Evolutionary conservation across 2,329 filamentous ascomycete species (phyloP).

Genomic region (Clonostachys byssicola): DNA sequence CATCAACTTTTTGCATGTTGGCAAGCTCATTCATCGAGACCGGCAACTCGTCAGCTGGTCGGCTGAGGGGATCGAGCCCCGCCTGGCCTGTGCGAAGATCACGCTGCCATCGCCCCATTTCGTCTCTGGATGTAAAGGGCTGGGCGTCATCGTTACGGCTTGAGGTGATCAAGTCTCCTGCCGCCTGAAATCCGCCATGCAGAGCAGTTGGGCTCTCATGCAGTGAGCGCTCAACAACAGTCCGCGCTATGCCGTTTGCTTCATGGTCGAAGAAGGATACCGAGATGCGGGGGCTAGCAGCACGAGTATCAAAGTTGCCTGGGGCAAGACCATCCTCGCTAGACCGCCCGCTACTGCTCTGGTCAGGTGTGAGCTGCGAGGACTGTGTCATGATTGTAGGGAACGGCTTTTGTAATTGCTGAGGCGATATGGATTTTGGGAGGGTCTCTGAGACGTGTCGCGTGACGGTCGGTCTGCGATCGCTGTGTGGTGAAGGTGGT

Average conservation of each 20-base stretch:
- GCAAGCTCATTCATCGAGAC: constrained; percentile 45
- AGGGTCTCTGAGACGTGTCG: constrained; percentile 13
- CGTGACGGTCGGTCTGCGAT: constrained; percentile 18
- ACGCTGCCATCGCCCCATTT: constrained; percentile 33
- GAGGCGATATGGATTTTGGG: constrained; percentile 32
- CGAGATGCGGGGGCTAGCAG: constrained; percentile 46
- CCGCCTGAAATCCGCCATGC: constrained; percentile 23
- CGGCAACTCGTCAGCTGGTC: constrained; percentile 33
- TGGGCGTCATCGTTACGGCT: constrained; percentile 10
- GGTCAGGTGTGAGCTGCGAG: constrained; percentile 42
- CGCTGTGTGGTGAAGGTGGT: constrained; percentile 33
- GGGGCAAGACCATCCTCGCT: constrained; percentile 43
- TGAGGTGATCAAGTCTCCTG: constrained; percentile 31
- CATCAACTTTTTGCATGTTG: constrained; percentile 30
- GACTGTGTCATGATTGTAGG: constrained; percentile 19
- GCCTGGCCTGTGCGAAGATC: constrained; percentile 30
- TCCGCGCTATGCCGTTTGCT: constrained; percentile 24
- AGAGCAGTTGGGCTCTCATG: constrained; percentile 20
- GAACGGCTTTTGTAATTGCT: constrained; percentile 34
- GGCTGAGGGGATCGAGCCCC: constrained; percentile 42
- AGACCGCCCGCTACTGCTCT: constrained; percentile 42
- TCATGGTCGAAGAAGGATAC: constrained; percentile 52
- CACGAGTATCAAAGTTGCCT: constrained; percentile 31
- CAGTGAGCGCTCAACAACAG: constrained; percentile 30
- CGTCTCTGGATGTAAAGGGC: constrained; percentile 25